Base-by-base conservation (phyloP, 2,329 filamentous ascomycete genomes). In the Penicillium sp. region DNA sequence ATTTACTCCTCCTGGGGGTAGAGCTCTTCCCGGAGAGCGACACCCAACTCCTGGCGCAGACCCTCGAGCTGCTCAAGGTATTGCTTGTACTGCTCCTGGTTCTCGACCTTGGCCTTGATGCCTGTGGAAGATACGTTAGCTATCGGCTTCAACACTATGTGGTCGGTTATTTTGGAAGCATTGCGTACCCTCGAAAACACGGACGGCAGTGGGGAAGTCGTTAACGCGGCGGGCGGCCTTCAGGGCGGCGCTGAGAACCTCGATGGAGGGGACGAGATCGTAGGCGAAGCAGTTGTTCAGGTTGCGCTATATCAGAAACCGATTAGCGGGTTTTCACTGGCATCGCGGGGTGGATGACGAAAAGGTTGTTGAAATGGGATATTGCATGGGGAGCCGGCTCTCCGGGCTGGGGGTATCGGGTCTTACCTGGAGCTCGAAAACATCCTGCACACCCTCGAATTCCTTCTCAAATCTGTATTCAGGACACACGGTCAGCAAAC, bases 251-350 rank as follows among this genome's bases (percentile, higher is more conserved):
- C 84, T 85, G 75, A 96, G 84, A 72, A 99, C 94, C 65, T 89
- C 85, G 61, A 92, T 86, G 40, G 92, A 94, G 70, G 95, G 94
- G 63, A 99, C 94, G 70, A 99, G 88, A 86, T 99, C 94, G 87
- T 99, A 99, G 72, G 94, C 94, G 79, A 99, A 99, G 74, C 91
- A 92, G 81, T 99, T 99, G 87, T 99, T 99, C 72, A 96, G 83
- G 81, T 96, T 96, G 77, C 91, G 89, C 84, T 91, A 48, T 30
- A 49, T 39, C 24, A 20, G 33, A 44, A 28, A 27, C 40, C 14
- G 40, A 44, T 64, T 46, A 62, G 58, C 39, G 31, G 22, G 41
- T 51, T 18, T 43, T 27, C 39, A 46, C 35, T 55, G 33, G 33
- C 7, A 42, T 43, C 18, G 31, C 24, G 6, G 22, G 8, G 33